Conservation (phyloP, 2,329 filamentous ascomycete species). For the Corynespora cassiicola region DNA sequence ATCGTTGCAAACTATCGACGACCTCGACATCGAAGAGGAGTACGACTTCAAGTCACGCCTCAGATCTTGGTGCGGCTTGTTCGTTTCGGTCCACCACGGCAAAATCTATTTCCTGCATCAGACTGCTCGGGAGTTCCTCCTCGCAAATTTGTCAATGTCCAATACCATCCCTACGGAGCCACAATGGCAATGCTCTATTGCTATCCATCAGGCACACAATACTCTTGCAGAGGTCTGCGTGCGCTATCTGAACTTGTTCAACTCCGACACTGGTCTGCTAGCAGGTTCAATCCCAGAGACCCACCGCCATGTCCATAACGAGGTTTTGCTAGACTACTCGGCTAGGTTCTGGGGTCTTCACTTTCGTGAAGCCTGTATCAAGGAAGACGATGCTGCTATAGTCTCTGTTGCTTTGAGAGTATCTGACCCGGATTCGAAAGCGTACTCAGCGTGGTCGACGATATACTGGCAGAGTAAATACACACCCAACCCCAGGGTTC, state of each 20-base stretch:
- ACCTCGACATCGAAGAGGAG: slow-evolving; percentile 11
- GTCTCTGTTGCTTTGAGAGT: slow-evolving; percentile 13
- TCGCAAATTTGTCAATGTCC: slow-evolving; percentile 7
- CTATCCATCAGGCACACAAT: slow-evolving; percentile 13
- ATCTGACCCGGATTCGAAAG: slow-evolving; percentile 12
- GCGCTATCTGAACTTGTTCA: slow-evolving; percentile 14
- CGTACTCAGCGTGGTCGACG: slow-evolving; percentile 12
- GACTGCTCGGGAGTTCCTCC: slow-evolving; percentile 17
- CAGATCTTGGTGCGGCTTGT: slow-evolving; percentile 13
- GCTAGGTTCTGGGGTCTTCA: slow-evolving; percentile 16
- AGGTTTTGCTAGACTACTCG: slow-evolving; percentile 14
- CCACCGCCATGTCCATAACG: slow-evolving; percentile 4
- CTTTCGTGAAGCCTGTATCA: slow-evolving; percentile 16
- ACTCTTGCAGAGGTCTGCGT: slow-evolving; percentile 15
- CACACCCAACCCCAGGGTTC: neutral
- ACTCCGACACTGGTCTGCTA: slow-evolving; percentile 8
- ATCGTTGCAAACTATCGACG: slow-evolving; percentile 6
- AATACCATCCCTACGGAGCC: slow-evolving; percentile 7
- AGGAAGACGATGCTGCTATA: slow-evolving; percentile 11
- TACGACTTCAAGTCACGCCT: slow-evolving; percentile 11
- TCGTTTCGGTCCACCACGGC: slow-evolving; percentile 13
- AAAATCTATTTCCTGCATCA: slow-evolving; percentile 14
- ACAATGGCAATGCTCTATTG: slow-evolving; percentile 12
- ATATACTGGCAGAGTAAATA: slow-evolving; percentile 6
- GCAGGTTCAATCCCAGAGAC: slow-evolving; percentile 7